These are phyloP conservation scores for Groenewaldozyma tartarivorans DNA, from an alignment of 805 yeast species.

Conservation along the genomic window DNA sequence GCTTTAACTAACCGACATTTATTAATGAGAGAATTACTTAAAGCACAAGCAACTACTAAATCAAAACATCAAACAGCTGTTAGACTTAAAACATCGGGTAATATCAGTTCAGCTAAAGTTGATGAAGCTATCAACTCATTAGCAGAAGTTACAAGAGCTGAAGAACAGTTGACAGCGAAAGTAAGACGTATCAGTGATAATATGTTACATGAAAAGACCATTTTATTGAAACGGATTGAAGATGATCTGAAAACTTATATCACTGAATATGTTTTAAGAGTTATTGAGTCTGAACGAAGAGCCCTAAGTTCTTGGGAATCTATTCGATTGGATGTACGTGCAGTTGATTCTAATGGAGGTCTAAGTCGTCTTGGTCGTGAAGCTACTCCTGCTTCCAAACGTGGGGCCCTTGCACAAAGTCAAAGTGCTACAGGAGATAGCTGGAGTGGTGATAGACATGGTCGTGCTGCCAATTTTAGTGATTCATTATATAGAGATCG, in stretches of 20 bases:
- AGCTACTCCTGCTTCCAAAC: constrained; percentile 32
- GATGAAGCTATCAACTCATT: constrained; percentile 80
- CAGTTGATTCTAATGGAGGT: constrained; percentile 71
- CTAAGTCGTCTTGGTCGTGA: constrained; percentile 76
- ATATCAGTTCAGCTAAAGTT: constrained; percentile 77
- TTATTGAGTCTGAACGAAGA: constrained; percentile 80
- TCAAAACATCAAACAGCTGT: constrained; percentile 62
- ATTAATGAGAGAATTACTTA: constrained; percentile 77
- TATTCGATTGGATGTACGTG: constrained; percentile 60
- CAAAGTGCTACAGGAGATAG: constrained; percentile 45
- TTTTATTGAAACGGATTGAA: constrained; percentile 52
- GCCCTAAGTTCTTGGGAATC: constrained; percentile 64
- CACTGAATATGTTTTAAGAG: constrained; percentile 52
- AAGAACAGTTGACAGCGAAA: constrained; percentile 66
- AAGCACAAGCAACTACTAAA: constrained; percentile 68
- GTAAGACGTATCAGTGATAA: constrained; percentile 78
- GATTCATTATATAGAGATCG: not conserved
- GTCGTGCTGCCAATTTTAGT: constrained; percentile 12
- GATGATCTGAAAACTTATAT: constrained; percentile 43
- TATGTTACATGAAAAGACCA: constrained; percentile 64
- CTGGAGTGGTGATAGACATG: constrained; percentile 46
- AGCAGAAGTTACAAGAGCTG: constrained; percentile 68
- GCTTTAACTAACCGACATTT: constrained; percentile 87
- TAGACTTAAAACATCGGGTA: constrained; percentile 56
- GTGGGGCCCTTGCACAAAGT: constrained; percentile 26